A percentile compares a stretch with the other conserved stretches of the same genome.
Conservation (phyloP, 257 asterid genomes). For the Solanum chilense region DNA sequence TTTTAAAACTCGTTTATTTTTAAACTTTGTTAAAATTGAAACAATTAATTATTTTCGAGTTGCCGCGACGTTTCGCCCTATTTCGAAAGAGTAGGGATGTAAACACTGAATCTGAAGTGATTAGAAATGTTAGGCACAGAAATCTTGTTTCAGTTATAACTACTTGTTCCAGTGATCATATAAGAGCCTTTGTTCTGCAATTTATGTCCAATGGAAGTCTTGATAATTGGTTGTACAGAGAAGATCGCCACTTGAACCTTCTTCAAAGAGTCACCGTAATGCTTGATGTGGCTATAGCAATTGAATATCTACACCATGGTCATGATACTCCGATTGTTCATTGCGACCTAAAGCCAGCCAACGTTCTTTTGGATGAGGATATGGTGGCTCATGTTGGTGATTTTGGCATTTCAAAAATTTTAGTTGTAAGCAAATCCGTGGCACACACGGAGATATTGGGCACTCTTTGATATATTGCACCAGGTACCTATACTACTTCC, state of each 20-base stretch:
- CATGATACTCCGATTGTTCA: constrained; percentile 13
- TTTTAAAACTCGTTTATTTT: too few relatives aligned
- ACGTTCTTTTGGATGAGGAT: neutral
- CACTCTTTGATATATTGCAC: constrained; percentile 30
- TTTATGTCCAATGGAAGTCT: constrained; percentile 30
- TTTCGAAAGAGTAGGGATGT: too few relatives aligned
- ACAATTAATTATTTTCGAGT: too few relatives aligned
- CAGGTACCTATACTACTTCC: neutral
- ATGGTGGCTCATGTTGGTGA: neutral
- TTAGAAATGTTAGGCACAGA: neutral
- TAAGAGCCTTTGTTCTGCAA: constrained; percentile 17
- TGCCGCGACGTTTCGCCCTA: too few relatives aligned
- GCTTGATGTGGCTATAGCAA: constrained; percentile 23
- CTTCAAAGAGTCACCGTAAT: constrained; percentile 8
- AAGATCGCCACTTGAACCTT: constrained; percentile 1
- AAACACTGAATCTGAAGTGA: neutral
- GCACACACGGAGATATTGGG: constrained; percentile 17
- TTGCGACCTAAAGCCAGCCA: constrained; percentile 22
- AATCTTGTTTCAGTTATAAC: constrained; percentile 9
- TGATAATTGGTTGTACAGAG: constrained; percentile 12
- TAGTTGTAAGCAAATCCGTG: neutral
- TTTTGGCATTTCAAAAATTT: neutral
- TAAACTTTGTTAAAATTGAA: too few relatives aligned
- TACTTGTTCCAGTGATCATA: constrained; percentile 9
- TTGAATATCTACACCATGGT: constrained; percentile 28